Conservation (phyloP, 352 stramenopile genomes). For the Pythium insidiosum region DNA sequence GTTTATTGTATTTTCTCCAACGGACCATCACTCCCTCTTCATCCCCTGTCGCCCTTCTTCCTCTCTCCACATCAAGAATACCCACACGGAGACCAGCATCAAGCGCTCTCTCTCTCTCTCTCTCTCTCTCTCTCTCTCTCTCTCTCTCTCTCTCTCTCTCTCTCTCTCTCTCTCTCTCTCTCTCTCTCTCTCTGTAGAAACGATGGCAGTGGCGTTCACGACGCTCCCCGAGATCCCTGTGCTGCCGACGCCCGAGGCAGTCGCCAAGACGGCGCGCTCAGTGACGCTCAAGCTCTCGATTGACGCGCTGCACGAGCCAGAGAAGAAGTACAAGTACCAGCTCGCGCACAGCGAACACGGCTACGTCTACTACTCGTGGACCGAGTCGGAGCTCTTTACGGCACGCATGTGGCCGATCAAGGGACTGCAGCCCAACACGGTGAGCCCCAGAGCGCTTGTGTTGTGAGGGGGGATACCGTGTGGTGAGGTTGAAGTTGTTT, state of each 20-base stretch:
- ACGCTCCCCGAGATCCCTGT: conserved; percentile 54
- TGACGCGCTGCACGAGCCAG: conserved; percentile 20
- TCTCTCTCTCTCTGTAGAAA: neutral
- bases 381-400: conserved; percentile 54
- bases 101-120: no score
- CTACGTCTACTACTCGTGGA: conserved; percentile 87
- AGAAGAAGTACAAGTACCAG: conserved; percentile 54
- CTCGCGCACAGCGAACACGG: conserved; percentile 72
- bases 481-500: no score
- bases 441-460: no score
- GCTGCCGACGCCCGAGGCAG: conserved; percentile 44
- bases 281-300: conserved; percentile 41
- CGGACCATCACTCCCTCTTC: no score
- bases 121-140: no score
- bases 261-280: conserved; percentile 71
- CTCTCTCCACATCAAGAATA: no score
- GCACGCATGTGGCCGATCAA: conserved; percentile 60
- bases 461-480: no score
- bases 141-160: no score
- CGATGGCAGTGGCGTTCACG: conserved; percentile 23
- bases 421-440: conserved; percentile 59
- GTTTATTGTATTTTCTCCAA: no score
- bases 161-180: no score
- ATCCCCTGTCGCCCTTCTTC: no score
- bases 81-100: no score